Evolutionary conservation across 208 protist species (phyloP).

Genomic region (Trypanosoma grayi): DNA sequence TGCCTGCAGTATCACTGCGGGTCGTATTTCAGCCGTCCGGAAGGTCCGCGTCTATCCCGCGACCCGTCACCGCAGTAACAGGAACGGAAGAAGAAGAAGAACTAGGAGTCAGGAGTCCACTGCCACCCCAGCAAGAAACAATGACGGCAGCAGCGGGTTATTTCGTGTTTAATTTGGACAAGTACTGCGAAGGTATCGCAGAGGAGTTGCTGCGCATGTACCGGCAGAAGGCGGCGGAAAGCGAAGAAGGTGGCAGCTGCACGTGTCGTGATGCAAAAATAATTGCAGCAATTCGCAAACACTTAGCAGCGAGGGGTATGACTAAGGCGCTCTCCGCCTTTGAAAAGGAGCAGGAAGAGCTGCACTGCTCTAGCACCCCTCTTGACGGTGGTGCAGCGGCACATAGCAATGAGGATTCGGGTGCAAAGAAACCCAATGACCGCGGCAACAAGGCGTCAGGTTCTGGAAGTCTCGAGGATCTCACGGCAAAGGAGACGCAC

Average conservation of each 20-base stretch:
- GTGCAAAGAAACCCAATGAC: not conserved
- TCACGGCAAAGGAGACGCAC: not conserved
- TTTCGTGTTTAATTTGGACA: conserved; percentile 33
- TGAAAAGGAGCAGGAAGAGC: conserved; percentile 35
- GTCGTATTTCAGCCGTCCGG: conserved; percentile 48
- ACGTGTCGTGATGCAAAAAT: conserved; percentile 37
- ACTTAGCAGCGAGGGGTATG: conserved; percentile 54
- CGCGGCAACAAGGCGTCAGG: not conserved
- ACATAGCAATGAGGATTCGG: conserved; percentile 6
- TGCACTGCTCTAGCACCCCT: conserved; percentile 15
- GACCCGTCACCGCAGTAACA: not conserved
- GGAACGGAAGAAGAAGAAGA: not conserved
- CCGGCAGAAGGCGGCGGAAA: conserved; percentile 1
- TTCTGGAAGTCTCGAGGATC: not conserved
- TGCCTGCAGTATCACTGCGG: conserved; percentile 25
- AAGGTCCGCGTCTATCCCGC: conserved; percentile 3
- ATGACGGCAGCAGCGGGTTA: conserved; percentile 13
- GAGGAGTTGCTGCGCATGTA: conserved; percentile 11
- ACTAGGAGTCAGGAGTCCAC: not conserved
- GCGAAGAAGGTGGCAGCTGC: conserved; percentile 13
- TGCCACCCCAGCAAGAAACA: not conserved
- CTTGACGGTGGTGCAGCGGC: conserved; percentile 6
- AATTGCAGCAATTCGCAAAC: conserved; percentile 42
- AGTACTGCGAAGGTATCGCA: conserved; percentile 25
- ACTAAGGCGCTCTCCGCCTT: conserved; percentile 33